phyloP scores from a whole-genome alignment of 2,329 filamentous ascomycete genomes.

The Ascochyta fabae region DNA sequence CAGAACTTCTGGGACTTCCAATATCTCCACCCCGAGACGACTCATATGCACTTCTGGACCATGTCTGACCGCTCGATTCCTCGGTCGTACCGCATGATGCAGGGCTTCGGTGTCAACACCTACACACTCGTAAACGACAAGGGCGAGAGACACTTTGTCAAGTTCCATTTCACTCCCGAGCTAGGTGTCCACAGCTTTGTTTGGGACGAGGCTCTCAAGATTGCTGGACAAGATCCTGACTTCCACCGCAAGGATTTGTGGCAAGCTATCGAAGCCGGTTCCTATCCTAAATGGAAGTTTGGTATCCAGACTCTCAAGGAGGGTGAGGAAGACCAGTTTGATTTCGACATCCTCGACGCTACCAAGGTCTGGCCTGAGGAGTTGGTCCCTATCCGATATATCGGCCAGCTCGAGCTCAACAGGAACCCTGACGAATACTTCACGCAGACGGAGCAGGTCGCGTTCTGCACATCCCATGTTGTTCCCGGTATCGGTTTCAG shows the following conservation, averaged over 20 bases:
- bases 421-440: slow-evolving; percentile 83
- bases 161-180: slow-evolving; percentile 78
- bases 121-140: slow-evolving; percentile 72
- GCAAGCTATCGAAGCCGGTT: slow-evolving; percentile 74
- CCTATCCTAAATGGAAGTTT: slow-evolving; percentile 79
- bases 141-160: slow-evolving; percentile 75
- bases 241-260: slow-evolving; percentile 81
- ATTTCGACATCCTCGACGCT: slow-evolving; percentile 84
- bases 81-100: slow-evolving; percentile 81
- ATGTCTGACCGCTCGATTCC: slow-evolving; percentile 79
- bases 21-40: slow-evolving; percentile 69
- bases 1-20: slow-evolving; percentile 27
- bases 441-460: slow-evolving; percentile 80
- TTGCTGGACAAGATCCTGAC: slow-evolving; percentile 69
- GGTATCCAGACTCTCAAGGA: slow-evolving; percentile 81
- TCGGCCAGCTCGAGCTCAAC: slow-evolving; percentile 81
- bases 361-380: slow-evolving; percentile 89
- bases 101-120: slow-evolving; percentile 84
- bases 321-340: slow-evolving; percentile 74
- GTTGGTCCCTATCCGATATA: slow-evolving; percentile 74
- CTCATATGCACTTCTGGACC: slow-evolving; percentile 80
- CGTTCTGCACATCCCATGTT: slow-evolving; percentile 81
- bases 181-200: slow-evolving; percentile 78
- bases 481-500: slow-evolving; percentile 80
- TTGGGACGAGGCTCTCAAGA: slow-evolving; percentile 80